Evolutionary conservation across 2,329 filamentous ascomycete species (phyloP).

Genomic region (Didymella glomerata): DNA sequence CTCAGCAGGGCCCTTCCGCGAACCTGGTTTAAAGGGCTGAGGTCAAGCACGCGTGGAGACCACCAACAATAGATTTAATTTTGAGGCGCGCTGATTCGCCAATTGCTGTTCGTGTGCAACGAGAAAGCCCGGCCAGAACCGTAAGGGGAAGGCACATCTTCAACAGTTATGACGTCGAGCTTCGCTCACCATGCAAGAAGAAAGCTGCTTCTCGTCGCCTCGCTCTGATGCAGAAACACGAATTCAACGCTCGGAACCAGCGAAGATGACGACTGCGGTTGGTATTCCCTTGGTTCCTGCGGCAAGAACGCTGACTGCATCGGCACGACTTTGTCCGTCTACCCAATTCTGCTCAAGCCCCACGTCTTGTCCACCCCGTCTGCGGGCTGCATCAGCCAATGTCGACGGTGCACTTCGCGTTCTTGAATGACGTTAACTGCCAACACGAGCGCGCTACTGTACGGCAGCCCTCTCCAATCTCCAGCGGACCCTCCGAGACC

Average conservation of each 20-base stretch:
- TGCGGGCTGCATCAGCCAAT: slow-evolving; percentile 16
- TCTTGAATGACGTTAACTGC: slow-evolving; percentile 13
- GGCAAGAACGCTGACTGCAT: slow-evolving; percentile 27
- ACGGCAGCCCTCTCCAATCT: slow-evolving; percentile 3
- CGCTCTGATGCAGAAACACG: slow-evolving; percentile 19
- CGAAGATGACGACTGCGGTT: not conserved
- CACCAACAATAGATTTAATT: slow-evolving; percentile 12
- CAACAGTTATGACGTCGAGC: slow-evolving; percentile 5
- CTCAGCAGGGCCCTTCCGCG: slow-evolving; percentile 7
- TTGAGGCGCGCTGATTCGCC: slow-evolving; percentile 12
- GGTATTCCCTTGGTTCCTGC: slow-evolving; percentile 26
- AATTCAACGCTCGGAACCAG: not conserved
- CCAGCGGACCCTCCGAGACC: slow-evolving; percentile 5
- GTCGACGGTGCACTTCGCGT: slow-evolving; percentile 5
- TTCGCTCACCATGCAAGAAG: not conserved
- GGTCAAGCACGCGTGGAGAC: slow-evolving; percentile 14
- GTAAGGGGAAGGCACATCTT: slow-evolving; percentile 8
- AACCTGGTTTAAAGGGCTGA: slow-evolving; percentile 18
- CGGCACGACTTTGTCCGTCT: slow-evolving; percentile 25
- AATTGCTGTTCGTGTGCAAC: not conserved
- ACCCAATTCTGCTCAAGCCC: slow-evolving; percentile 26
- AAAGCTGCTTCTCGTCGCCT: not conserved
- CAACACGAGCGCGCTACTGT: slow-evolving; percentile 11
- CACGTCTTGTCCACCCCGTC: slow-evolving; percentile 22
- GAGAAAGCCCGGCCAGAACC: not conserved